Conservation (phyloP, 2,329 filamentous ascomycete genomes). For the Exophiala calicioides region DNA sequence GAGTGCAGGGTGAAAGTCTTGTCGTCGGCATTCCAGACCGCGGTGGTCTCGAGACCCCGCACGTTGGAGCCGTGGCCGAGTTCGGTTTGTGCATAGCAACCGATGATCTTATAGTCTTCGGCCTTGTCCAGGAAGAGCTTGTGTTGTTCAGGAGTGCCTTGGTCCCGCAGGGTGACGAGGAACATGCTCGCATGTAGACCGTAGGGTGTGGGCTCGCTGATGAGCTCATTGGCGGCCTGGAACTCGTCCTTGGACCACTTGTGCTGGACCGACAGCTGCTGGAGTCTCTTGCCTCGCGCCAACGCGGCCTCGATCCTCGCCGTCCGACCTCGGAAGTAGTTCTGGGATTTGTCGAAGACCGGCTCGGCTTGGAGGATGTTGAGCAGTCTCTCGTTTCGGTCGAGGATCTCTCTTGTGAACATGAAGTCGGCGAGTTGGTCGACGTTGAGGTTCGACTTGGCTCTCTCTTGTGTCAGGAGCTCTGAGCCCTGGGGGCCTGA, state of each 20-base stretch:
- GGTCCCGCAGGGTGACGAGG: slow-evolving; percentile 68
- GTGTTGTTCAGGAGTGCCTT: slow-evolving; percentile 72
- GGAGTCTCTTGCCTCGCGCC: slow-evolving; percentile 68
- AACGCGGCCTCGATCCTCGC: slow-evolving; percentile 70
- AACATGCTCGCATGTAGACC: slow-evolving; percentile 73
- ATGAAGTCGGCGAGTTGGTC: slow-evolving; percentile 68
- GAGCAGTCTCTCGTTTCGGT: slow-evolving; percentile 62
- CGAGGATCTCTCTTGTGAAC: slow-evolving; percentile 65
- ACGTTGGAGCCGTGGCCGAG: slow-evolving; percentile 78
- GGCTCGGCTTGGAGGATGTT: slow-evolving; percentile 66
- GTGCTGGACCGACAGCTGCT: slow-evolving; percentile 65
- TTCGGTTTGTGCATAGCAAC: slow-evolving; percentile 80
- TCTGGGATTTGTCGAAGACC: slow-evolving; percentile 76
- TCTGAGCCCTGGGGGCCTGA: slow-evolving; percentile 68
- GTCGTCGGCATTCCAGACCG: slow-evolving; percentile 71
- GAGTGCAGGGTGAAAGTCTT: slow-evolving; percentile 76
- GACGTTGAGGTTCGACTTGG: slow-evolving; percentile 66
- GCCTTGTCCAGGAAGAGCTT: slow-evolving; percentile 71
- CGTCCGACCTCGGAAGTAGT: slow-evolving; percentile 70
- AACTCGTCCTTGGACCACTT: slow-evolving; percentile 68
- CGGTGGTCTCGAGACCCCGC: slow-evolving; percentile 69
- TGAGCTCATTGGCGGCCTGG: slow-evolving; percentile 64
- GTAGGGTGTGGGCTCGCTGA: slow-evolving; percentile 73
- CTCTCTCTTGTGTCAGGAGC: slow-evolving; percentile 68
- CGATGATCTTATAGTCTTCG: slow-evolving; percentile 69